Evolutionary conservation across 164 flowering plant genomes (phyloP).

Genomic region (Euptelea pleiosperma): DNA sequence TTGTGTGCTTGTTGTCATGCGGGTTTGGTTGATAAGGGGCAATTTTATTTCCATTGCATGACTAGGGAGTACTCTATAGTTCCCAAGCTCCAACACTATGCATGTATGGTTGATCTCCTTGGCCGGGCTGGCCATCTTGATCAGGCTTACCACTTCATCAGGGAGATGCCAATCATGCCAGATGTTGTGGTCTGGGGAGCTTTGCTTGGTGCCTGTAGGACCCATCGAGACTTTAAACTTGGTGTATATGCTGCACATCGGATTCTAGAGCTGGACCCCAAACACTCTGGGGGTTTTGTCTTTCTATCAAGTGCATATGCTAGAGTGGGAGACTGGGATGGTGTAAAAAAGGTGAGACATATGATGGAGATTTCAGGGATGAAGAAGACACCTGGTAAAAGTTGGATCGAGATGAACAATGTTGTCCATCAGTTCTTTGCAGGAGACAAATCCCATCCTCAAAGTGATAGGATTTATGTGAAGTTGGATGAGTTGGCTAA

Average conservation of each 20-base stretch:
- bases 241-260: slow-evolving; percentile 13
- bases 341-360: slow-evolving; percentile 14
- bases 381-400: slow-evolving; percentile 19
- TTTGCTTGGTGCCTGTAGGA: slow-evolving; percentile 23
- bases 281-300: slow-evolving; percentile 22
- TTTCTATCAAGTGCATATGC: slow-evolving; percentile 18
- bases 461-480: slow-evolving; percentile 13
- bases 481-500: slow-evolving; percentile 22
- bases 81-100: slow-evolving; percentile 30
- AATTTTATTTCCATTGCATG: slow-evolving; percentile 17
- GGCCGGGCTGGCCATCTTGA: slow-evolving; percentile 26
- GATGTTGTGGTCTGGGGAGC: slow-evolving; percentile 28
- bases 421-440: slow-evolving; percentile 25
- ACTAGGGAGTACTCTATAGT: slow-evolving; percentile 17
- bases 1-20: slow-evolving; percentile 32
- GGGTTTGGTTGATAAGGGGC: slow-evolving; percentile 24
- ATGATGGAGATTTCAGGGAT: slow-evolving; percentile 16
- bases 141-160: slow-evolving; percentile 19
- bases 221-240: slow-evolving; percentile 16
- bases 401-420: slow-evolving; percentile 23
- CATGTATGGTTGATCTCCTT: slow-evolving; percentile 31
- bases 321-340: slow-evolving; percentile 17
- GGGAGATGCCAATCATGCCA: slow-evolving; percentile 21
- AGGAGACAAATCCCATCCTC: slow-evolving; percentile 26
- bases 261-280: slow-evolving; percentile 22